A percentile compares a stretch with the other conserved stretches of the same genome.
Evolutionary conservation across 345 rosid genomes (phyloP).

Genomic region (Aquilaria malaccensis): DNA sequence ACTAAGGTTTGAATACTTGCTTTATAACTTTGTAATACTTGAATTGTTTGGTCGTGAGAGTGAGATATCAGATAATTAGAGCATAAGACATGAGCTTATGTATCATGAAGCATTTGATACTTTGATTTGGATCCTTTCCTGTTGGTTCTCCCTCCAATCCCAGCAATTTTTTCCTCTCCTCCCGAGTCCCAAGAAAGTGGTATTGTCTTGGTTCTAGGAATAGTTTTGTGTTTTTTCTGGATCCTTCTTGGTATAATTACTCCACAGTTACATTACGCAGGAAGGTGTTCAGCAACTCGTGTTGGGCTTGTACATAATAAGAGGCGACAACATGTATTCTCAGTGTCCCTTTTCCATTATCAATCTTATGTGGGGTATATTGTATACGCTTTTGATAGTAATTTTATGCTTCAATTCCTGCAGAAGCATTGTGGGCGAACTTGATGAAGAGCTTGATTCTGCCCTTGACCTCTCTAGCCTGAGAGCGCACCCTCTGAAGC

Average conservation of each 20-base stretch:
- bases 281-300: constrained; percentile 95
- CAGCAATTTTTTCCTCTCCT: neutral
- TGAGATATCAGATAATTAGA: too few species aligned
- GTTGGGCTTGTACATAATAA: constrained; percentile 88
- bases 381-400: neutral
- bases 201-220: neutral
- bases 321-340: constrained; percentile 95
- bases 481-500: constrained; percentile 95
- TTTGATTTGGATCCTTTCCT: neutral
- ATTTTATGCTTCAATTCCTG: constrained; percentile 11
- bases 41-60: too few species aligned
- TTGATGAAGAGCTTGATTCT: constrained; percentile 84
- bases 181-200: neutral
- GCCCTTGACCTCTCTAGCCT: constrained; percentile 66
- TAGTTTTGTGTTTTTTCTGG: too few species aligned
- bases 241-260: neutral
- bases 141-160: too few species aligned
- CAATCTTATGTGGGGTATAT: neutral
- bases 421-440: constrained; percentile 92
- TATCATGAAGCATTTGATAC: neutral
- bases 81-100: neutral
- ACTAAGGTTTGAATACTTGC: constrained; percentile 47
- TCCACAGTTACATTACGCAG: constrained; percentile 28
- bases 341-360: constrained; percentile 1
- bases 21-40: too few species aligned